phyloP scores from a whole-genome alignment of 805 yeast species.

The Ogataea ramenticola region DNA sequence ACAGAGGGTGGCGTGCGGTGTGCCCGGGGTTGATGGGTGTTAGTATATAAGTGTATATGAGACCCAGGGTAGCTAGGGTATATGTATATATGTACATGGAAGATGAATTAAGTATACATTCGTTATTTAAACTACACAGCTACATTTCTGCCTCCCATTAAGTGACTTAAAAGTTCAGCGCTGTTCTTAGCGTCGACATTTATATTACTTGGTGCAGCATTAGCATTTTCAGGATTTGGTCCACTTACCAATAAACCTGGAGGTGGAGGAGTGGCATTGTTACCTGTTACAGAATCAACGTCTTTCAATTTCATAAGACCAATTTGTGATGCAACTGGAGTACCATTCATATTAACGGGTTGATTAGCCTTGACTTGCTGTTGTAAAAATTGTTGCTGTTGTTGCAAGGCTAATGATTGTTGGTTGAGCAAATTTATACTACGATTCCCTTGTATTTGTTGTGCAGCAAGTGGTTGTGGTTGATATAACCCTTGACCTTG shows the following conservation, averaged over 20 bases:
- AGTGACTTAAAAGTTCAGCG: constrained; percentile 74
- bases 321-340: constrained; percentile 1
- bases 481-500: constrained; percentile 1
- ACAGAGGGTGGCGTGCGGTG: too few relatives aligned
- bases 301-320: constrained; percentile 5
- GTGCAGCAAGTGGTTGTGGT: neutral
- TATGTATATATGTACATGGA: too few relatives aligned
- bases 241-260: constrained; percentile 55
- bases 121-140: neutral
- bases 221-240: constrained; percentile 6
- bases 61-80: too few relatives aligned
- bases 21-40: too few relatives aligned
- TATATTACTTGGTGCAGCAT: constrained; percentile 1
- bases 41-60: too few relatives aligned
- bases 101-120: too few relatives aligned
- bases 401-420: constrained; percentile 23
- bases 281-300: constrained; percentile 16
- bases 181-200: constrained; percentile 14
- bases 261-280: constrained; percentile 55
- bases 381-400: constrained; percentile 25
- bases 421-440: constrained; percentile 10
- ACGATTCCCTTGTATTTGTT: constrained; percentile 17
- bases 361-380: constrained; percentile 15
- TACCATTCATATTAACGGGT: constrained; percentile 6
- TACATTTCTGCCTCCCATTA: constrained; percentile 56